Evolutionary conservation across 768 basidiomycete species (phyloP).

Genomic region (Xerocomus potaroensis): DNA sequence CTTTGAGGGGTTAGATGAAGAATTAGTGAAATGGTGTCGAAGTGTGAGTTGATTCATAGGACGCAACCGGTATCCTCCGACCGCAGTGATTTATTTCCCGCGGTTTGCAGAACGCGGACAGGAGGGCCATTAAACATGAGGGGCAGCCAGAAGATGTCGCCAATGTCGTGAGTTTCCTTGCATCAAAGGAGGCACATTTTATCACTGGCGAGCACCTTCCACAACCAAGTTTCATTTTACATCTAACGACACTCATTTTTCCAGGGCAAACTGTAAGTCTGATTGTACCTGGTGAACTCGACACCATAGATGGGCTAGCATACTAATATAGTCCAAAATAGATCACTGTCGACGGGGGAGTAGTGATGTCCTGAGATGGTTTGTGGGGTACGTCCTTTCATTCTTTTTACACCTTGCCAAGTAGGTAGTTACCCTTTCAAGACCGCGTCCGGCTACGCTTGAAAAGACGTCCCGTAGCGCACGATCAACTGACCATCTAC

Average conservation of each 20-base stretch:
- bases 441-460: no score
- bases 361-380: background rate
- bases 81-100: no score
- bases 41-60: constrained; percentile 3
- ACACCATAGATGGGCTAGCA: no score
- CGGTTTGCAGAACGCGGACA: background rate
- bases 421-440: no score
- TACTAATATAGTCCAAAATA: background rate
- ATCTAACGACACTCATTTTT: background rate
- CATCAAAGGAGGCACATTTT: constrained; percentile 32
- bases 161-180: constrained; percentile 33
- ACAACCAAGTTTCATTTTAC: no score
- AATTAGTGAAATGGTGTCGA: background rate
- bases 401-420: no score
- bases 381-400: no score
- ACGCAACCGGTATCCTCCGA: background rate
- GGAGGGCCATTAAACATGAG: constrained; percentile 4
- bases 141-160: constrained; percentile 35
- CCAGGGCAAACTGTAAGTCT: background rate
- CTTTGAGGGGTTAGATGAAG: background rate
- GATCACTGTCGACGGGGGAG: background rate
- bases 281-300: no score
- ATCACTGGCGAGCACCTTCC: background rate
- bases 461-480: no score
- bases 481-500: no score